phyloP scores from a whole-genome alignment of 140 eudicot genomes.

The Anethum foeniculum region DNA sequence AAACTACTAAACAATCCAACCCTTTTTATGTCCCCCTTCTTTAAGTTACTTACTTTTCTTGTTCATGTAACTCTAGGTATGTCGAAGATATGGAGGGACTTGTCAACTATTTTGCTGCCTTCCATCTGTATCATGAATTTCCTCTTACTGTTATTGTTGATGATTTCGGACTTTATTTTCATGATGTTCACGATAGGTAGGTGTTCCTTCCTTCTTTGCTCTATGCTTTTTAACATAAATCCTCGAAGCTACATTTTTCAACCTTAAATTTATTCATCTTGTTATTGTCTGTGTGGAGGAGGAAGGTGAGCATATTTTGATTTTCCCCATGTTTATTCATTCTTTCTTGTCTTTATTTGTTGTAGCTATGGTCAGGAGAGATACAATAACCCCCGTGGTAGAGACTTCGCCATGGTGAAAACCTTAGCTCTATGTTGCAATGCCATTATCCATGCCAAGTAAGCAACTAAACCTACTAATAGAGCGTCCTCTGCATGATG shows the following conservation, averaged over 20 bases:
- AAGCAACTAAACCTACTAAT: conserved; percentile 17
- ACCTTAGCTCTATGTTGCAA: conserved; percentile 60
- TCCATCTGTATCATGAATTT: conserved; percentile 50
- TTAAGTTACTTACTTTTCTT: not conserved
- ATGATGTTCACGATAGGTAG: conserved; percentile 24
- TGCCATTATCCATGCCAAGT: conserved; percentile 86
- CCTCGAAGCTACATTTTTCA: no score
- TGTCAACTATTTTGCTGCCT: conserved; percentile 77
- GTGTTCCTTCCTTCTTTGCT: not conserved
- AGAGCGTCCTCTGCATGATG: not conserved
- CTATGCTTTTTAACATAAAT: not conserved
- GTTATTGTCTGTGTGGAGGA: not conserved
- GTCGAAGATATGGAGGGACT: conserved; percentile 78
- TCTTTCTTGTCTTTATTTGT: not conserved
- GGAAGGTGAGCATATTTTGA: not conserved
- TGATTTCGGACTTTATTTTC: conserved; percentile 64
- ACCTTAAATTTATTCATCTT: no score
- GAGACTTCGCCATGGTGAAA: conserved; percentile 70
- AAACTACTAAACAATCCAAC: not conserved
- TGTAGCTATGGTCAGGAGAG: conserved; percentile 58
- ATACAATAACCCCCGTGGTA: conserved; percentile 60
- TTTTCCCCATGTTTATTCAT: not conserved
- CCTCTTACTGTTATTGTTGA: conserved; percentile 65
- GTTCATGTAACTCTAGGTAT: conserved; percentile 37
- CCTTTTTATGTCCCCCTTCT: not conserved